Conservation (phyloP, 2,329 filamentous ascomycete species). For the Penicillium sp. region DNA sequence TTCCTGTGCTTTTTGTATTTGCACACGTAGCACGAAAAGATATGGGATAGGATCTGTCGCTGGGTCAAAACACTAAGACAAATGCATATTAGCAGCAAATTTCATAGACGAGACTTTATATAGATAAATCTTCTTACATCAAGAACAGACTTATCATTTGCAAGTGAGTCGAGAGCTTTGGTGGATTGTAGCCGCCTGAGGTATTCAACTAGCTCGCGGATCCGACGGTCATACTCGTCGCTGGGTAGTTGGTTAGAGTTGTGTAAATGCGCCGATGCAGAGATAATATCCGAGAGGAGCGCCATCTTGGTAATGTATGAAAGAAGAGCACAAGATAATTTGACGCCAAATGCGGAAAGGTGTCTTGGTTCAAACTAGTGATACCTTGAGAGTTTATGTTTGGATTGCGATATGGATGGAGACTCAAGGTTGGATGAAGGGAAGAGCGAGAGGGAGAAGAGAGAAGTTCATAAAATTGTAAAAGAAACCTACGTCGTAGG, state of each 20-base stretch:
- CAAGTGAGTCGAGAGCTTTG: constrained; percentile 29
- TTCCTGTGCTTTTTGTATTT: constrained; percentile 43
- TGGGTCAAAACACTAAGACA: constrained; percentile 48
- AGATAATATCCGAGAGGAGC: constrained; percentile 11
- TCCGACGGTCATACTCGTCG: constrained; percentile 45
- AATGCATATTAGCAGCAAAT: neutral
- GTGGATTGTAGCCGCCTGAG: constrained; percentile 38
- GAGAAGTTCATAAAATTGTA: neutral
- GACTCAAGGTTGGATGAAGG: neutral
- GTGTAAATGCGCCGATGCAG: constrained; percentile 31
- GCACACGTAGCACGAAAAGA: constrained; percentile 53
- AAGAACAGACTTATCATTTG: constrained; percentile 35
- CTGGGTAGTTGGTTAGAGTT: constrained; percentile 34
- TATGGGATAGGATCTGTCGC: constrained; percentile 59
- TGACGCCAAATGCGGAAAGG: neutral
- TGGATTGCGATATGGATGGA: neutral
- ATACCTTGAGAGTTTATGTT: neutral
- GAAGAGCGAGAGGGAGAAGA: neutral
- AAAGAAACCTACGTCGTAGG: neutral
- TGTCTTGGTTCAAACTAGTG: neutral
- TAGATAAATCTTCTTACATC: constrained; percentile 28
- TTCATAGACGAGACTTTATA: neutral
- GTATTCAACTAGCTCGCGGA: constrained; percentile 38
- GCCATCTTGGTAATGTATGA: constrained; percentile 9
- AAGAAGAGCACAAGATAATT: neutral